These are phyloP conservation scores for Neurospora sp. DNA, from an alignment of 495 filamentous ascomycete species.

Conservation along the genomic window DNA sequence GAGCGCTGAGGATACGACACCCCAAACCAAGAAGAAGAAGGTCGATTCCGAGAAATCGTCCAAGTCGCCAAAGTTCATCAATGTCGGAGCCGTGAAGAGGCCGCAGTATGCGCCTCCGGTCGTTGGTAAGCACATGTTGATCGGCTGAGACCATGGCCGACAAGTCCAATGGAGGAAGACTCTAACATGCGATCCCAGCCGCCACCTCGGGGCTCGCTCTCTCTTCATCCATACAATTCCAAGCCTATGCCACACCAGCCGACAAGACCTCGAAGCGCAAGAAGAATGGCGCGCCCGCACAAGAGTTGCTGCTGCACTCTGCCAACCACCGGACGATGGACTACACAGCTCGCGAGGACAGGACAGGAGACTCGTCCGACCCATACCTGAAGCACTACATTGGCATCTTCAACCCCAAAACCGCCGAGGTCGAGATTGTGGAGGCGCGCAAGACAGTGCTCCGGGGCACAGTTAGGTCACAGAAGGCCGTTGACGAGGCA, in stretches of 20 bases:
- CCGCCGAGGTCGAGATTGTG: constrained; percentile 60
- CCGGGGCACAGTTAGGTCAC: constrained; percentile 49
- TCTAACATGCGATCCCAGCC: constrained; percentile 33
- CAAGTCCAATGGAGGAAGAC: neutral
- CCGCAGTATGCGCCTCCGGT: constrained; percentile 53
- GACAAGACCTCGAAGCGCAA: constrained; percentile 30
- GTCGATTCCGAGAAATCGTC: constrained; percentile 42
- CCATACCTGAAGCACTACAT: constrained; percentile 73
- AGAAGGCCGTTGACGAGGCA: constrained; percentile 32
- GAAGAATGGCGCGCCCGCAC: constrained; percentile 36
- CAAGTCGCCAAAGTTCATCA: constrained; percentile 44
- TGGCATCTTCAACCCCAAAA: constrained; percentile 70
- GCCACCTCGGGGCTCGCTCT: constrained; percentile 57
- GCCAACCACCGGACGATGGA: constrained; percentile 68
- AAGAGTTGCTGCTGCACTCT: constrained; percentile 66
- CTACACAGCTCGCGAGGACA: constrained; percentile 68
- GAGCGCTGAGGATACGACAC: constrained; percentile 42
- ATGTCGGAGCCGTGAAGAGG: constrained; percentile 21
- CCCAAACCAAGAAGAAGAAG: constrained; percentile 49
- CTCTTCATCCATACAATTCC: constrained; percentile 45
- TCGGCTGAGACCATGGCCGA: neutral
- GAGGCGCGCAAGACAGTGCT: constrained; percentile 69
- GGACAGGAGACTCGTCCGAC: constrained; percentile 40
- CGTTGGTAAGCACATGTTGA: constrained; percentile 40
- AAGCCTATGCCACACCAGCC: constrained; percentile 51